Base-by-base conservation (phyloP, 768 basidiomycete species). In the Leucosporidium scottii region DNA sequence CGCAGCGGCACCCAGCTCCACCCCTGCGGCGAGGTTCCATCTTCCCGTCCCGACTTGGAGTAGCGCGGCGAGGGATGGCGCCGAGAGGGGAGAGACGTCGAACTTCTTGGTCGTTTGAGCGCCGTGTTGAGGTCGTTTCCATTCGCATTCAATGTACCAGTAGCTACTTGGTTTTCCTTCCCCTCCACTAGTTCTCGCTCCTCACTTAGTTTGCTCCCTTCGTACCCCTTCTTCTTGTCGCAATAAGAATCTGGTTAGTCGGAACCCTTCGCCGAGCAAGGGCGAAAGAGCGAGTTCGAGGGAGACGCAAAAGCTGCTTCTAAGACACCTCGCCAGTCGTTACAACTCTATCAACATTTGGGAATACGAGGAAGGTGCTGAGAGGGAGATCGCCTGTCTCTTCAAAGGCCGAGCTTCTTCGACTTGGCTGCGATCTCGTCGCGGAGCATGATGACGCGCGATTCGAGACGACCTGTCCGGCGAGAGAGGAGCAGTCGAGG, bases 391-490 rank as follows among this genome's bases (percentile, higher is more conserved):
- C 25, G 50, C 13, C 39, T 44, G 6, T 12, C 12, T n/a, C n/a
- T 12, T 53, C n/a, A 70, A 7, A 66, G 30, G 12, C 65, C 55
- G 20, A 70, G 44, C 55, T 58, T 59, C 44, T n/a, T 25, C 30
- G 39, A 51, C 64, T 68, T 65, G 25, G 61, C 25, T 0, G 12
- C 12, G 23, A 71, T 44, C 48, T 71, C 70, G 47, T 68, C 64
- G 18, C 36, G 39, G 0, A 71, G 66, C 64, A 71, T 67, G 6
- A 65, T 58, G 21, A 50, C 28, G 0, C 70, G 56, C 0, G 66
- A 65, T 31, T 71, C 70, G 57, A 71, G 66, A 7, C 66, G 39
- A 44, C 39, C 39, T 44, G 39, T 44, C 8, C 8, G 39, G 13
- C 15, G 39, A 15, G 34, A 34, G 34, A 10, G 34, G 34, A 34